A percentile compares a stretch with the other conserved stretches of the same genome.
Evolutionary conservation across 139 green algal genomes (phyloP).

Genomic region (Chlamydomonas sphaeroides): DNA sequence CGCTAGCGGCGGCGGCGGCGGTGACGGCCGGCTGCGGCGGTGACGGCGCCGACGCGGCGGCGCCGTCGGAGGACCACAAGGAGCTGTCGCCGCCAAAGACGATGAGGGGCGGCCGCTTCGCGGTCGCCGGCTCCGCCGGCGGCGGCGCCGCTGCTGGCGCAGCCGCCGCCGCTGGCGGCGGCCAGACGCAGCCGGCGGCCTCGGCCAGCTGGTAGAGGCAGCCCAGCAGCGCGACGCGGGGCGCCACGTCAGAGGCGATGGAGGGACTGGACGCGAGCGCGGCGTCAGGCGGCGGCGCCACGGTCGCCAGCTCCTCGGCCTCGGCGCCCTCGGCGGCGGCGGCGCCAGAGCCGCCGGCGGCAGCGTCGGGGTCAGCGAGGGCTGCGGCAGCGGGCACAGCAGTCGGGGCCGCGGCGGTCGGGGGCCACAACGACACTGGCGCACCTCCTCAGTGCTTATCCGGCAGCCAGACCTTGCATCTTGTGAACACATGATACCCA

Average conservation of each 20-base stretch:
- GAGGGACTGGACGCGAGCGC: constrained; percentile 1
- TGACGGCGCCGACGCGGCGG: background rate
- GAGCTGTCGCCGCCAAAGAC: constrained; percentile 45
- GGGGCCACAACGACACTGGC: no score
- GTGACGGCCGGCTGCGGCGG: background rate
- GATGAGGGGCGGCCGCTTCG: constrained; percentile 34
- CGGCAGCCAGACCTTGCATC: no score
- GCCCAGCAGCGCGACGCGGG: constrained; percentile 56
- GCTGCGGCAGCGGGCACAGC: no score
- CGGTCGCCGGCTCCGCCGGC: background rate
- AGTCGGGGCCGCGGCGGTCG: no score
- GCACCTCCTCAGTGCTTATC: no score
- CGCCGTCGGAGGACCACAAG: background rate
- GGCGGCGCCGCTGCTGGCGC: constrained; percentile 2
- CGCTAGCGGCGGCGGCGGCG: background rate
- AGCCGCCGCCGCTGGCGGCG: background rate
- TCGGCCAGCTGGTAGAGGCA: constrained; percentile 47
- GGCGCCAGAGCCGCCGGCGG: no score
- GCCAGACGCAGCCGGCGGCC: constrained; percentile 19
- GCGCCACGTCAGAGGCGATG: constrained; percentile 46
- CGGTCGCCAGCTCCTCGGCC: constrained; percentile 38
- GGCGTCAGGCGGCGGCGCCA: constrained; percentile 14
- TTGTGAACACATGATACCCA: no score
- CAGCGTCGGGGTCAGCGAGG: constrained; percentile 9
- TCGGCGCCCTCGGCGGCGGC: constrained; percentile 23